Evolutionary conservation across 2,329 filamentous ascomycete species (phyloP).

Genomic region (Trichothecium roseum): DNA sequence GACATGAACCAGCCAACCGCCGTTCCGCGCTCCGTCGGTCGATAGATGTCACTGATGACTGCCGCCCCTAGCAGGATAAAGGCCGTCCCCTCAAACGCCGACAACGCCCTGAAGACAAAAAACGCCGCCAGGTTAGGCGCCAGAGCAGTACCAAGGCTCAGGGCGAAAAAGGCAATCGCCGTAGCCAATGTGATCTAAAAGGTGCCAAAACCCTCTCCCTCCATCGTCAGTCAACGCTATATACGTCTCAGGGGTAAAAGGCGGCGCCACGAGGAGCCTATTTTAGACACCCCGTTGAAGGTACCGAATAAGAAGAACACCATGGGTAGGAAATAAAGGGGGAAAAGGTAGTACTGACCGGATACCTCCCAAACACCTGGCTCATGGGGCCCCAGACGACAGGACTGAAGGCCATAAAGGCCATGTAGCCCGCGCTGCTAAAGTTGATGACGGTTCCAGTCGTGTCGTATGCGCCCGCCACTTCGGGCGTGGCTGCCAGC

Average conservation of each 20-base stretch:
- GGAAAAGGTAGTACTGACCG: too few species aligned
- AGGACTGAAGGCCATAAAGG: constrained; percentile 62
- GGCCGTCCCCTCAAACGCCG: constrained; percentile 64
- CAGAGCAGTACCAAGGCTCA: constrained; percentile 63
- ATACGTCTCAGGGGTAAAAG: background rate
- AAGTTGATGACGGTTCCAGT: constrained; percentile 61
- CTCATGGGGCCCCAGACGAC: constrained; percentile 65
- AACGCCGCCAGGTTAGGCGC: constrained; percentile 61
- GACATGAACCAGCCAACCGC: constrained; percentile 65
- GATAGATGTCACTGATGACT: constrained; percentile 44
- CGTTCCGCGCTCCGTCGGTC: constrained; percentile 58
- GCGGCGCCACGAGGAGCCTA: too few species aligned
- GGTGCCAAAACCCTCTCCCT: background rate
- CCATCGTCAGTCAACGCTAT: background rate
- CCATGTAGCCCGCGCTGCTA: constrained; percentile 65
- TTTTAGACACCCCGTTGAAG: background rate
- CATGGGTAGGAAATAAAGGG: too few species aligned
- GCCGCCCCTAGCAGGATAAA: constrained; percentile 64
- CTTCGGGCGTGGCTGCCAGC: constrained; percentile 63
- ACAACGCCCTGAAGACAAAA: constrained; percentile 64
- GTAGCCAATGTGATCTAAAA: constrained; percentile 36
- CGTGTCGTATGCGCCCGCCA: constrained; percentile 54
- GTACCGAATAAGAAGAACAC: background rate
- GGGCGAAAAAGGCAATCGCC: constrained; percentile 52
- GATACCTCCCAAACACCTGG: constrained; percentile 49